These are phyloP conservation scores for Allium cepa DNA, from an alignment of 106 monocot species.

Conservation along the genomic window DNA sequence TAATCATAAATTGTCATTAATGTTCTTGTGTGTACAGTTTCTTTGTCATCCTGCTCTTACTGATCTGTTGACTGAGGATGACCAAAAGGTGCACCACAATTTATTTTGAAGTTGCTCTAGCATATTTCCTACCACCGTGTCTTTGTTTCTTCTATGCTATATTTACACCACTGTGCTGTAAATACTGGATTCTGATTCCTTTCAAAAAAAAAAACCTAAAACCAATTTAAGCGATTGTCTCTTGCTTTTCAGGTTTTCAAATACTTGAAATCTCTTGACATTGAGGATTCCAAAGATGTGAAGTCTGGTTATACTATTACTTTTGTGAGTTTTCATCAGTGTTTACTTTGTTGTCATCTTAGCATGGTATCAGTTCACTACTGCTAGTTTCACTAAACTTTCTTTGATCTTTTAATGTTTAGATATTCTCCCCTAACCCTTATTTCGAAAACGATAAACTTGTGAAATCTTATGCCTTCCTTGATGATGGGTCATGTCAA, in stretches of 20 bases:
- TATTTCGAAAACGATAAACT: conserved; percentile 74
- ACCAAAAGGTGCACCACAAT: conserved; percentile 40
- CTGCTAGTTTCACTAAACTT: not conserved
- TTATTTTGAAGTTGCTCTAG: too few relatives aligned
- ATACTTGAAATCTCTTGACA: conserved; percentile 66
- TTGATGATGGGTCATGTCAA: conserved; percentile 48
- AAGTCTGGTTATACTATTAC: conserved; percentile 87
- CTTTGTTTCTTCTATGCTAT: too few relatives aligned
- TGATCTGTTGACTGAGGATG: conserved; percentile 52
- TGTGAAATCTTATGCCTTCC: conserved; percentile 53
- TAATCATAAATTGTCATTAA: not conserved
- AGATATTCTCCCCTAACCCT: conserved; percentile 73
- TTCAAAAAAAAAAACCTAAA: too few relatives aligned
- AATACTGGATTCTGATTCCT: too few relatives aligned
- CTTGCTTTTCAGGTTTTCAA: conserved; percentile 55
- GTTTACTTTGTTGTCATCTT: not conserved
- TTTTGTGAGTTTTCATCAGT: conserved; percentile 47
- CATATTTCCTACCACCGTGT: too few relatives aligned
- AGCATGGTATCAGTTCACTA: not conserved
- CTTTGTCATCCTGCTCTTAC: conserved; percentile 59
- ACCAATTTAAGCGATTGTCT: not conserved
- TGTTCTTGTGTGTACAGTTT: conserved; percentile 30
- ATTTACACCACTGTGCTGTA: too few relatives aligned
- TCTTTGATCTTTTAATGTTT: conserved; percentile 2
- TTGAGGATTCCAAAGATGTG: conserved; percentile 81